Evolutionary conservation across 2,329 filamentous ascomycete genomes (phyloP).

Genomic region (Calonectria pseudoreteaudii): DNA sequence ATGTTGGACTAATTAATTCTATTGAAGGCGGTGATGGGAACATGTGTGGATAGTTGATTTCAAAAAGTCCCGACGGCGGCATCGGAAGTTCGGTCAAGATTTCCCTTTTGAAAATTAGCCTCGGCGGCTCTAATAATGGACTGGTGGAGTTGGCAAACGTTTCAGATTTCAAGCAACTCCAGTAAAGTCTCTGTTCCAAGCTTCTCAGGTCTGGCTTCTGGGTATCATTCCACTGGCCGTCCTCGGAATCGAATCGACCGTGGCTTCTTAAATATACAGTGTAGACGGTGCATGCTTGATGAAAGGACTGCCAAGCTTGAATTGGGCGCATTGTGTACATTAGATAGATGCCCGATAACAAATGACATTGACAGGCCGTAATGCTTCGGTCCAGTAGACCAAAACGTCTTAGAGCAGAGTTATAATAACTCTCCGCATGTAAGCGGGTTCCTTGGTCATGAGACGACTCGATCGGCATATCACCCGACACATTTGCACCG

Average conservation of each 20-base stretch:
- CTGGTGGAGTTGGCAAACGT: not conserved
- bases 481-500: not conserved
- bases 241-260: slow-evolving; percentile 8
- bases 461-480: not conserved
- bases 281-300: slow-evolving; percentile 17
- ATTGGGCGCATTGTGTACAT: slow-evolving; percentile 30
- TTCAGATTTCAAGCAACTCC: slow-evolving; percentile 21
- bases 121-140: too few relatives aligned
- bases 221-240: slow-evolving; percentile 11
- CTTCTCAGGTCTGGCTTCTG: not conserved
- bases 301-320: slow-evolving; percentile 26
- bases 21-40: slow-evolving; percentile 16
- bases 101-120: slow-evolving; percentile 2
- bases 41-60: slow-evolving; percentile 18
- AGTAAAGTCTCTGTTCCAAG: slow-evolving; percentile 17
- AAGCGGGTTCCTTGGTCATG: not conserved
- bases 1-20: not conserved
- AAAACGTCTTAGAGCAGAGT: slow-evolving; percentile 23
- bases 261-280: slow-evolving; percentile 20
- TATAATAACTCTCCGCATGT: slow-evolving; percentile 23
- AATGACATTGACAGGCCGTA: slow-evolving; percentile 27
- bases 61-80: not conserved
- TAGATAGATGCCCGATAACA: slow-evolving; percentile 28
- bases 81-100: slow-evolving; percentile 1
- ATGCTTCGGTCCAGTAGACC: slow-evolving; percentile 29